Conservation (phyloP, 306 rosid genomes). For the Abrus precatorius region DNA sequence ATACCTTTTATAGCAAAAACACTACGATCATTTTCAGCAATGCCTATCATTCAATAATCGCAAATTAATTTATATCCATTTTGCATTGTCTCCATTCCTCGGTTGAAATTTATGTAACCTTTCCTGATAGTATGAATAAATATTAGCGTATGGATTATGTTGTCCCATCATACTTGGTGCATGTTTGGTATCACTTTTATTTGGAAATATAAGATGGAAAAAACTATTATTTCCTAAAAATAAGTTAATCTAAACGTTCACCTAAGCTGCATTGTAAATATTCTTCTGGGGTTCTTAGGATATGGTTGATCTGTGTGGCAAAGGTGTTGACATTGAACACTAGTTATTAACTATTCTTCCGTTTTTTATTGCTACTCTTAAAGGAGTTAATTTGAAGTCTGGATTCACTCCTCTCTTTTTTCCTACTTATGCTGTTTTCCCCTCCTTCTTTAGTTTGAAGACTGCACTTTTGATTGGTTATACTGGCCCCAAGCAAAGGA, state of each 20-base stretch:
- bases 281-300: slow-evolving; percentile 11
- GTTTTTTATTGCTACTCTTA: not conserved
- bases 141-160: not conserved
- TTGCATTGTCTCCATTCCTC: slow-evolving; percentile 15
- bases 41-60: slow-evolving; percentile 2
- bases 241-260: not conserved
- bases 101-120: slow-evolving; percentile 16
- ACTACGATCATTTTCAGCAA: slow-evolving; percentile 1
- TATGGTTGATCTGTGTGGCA: slow-evolving; percentile 2
- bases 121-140: not conserved
- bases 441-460: slow-evolving; percentile 65
- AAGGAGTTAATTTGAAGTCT: not conserved
- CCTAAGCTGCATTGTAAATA: slow-evolving; percentile 1
- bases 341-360: slow-evolving; percentile 13
- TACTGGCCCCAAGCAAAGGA: slow-evolving; percentile 79
- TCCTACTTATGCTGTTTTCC: slow-evolving; percentile 20
- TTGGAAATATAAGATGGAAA: not conserved
- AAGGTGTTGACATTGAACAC: not conserved
- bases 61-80: slow-evolving; percentile 1
- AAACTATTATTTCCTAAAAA: not conserved
- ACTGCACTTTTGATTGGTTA: slow-evolving; percentile 83
- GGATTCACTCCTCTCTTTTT: not conserved
- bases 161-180: not conserved
- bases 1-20: not conserved
- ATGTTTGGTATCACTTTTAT: not conserved